A percentile compares a stretch with the other conserved stretches of the same genome.
Conservation (phyloP, 2,329 filamentous ascomycete genomes). For the Pseudocercospora pini-densiflorae region DNA sequence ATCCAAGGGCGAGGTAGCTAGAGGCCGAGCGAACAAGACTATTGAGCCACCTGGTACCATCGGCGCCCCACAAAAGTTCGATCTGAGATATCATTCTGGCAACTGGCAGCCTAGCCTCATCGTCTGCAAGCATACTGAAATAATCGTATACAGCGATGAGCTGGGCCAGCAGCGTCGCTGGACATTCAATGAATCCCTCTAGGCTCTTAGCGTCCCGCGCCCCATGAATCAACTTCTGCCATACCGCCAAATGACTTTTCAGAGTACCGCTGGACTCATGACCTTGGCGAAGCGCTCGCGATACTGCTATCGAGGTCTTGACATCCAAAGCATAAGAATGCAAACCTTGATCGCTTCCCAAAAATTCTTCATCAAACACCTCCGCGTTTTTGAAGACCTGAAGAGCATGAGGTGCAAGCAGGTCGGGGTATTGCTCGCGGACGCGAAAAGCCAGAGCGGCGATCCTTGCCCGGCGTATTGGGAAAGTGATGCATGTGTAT, state of each 20-base stretch:
- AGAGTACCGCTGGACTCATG: conserved; percentile 35
- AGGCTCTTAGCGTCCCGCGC: conserved; percentile 45
- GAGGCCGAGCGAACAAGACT: conserved; percentile 47
- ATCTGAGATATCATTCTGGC: conserved; percentile 21
- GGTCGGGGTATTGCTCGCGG: conserved; percentile 29
- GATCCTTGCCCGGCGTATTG: conserved; percentile 38
- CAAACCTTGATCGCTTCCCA: conserved; percentile 43
- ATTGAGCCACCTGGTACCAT: conserved; percentile 44
- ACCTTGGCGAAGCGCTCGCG: conserved; percentile 47
- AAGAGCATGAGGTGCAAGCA: conserved; percentile 25
- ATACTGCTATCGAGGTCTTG: conserved; percentile 44
- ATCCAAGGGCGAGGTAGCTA: conserved; percentile 64
- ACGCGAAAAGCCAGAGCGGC: conserved; percentile 29
- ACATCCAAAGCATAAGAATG: conserved; percentile 42
- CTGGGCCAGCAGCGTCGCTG: conserved; percentile 54
- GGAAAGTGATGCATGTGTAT: conserved; percentile 29
- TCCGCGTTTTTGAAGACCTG: conserved; percentile 18
- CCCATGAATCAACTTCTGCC: conserved; percentile 45
- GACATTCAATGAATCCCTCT: conserved; percentile 54
- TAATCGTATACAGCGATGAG: conserved; percentile 61
- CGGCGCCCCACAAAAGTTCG: conserved; percentile 1
- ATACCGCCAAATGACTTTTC: conserved; percentile 40
- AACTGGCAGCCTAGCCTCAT: conserved; percentile 38
- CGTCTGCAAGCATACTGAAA: conserved; percentile 61
- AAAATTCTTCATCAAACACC: conserved; percentile 12